A percentile compares a stretch with the other conserved stretches of the same genome.
Evolutionary conservation across 768 basidiomycete species (phyloP).

Genomic region (Austroboletus eburneus): DNA sequence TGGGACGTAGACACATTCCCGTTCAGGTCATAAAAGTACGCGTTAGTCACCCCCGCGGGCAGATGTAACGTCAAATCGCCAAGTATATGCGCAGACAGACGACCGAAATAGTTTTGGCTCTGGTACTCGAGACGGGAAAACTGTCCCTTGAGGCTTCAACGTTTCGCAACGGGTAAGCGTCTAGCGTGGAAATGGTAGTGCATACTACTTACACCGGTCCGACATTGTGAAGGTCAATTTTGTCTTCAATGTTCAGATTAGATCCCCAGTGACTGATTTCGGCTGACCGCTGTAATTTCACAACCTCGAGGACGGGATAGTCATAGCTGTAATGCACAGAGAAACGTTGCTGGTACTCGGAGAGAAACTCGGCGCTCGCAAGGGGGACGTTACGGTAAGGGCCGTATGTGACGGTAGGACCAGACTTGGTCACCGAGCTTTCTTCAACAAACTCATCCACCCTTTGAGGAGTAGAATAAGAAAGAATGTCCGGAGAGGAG

Average conservation of each 20-base stretch:
- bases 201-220: conserved; percentile 72
- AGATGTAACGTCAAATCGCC: conserved; percentile 73
- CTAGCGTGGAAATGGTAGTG: not conserved
- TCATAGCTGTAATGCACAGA: conserved; percentile 78
- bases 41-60: conserved; percentile 74
- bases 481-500: conserved; percentile 65
- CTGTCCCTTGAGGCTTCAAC: conserved; percentile 80
- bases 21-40: conserved; percentile 88
- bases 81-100: conserved; percentile 65
- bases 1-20: conserved; percentile 96
- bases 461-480: conserved; percentile 64
- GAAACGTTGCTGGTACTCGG: conserved; percentile 59
- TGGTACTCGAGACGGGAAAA: conserved; percentile 93
- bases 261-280: conserved; percentile 98
- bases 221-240: conserved; percentile 79
- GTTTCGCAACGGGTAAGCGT: not conserved
- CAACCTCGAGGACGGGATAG: conserved; percentile 76
- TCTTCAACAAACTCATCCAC: conserved; percentile 58
- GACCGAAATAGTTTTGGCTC: conserved; percentile 64
- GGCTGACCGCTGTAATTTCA: conserved; percentile 64
- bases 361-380: conserved; percentile 49
- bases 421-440: conserved; percentile 63
- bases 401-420: conserved; percentile 82
- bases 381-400: conserved; percentile 77
- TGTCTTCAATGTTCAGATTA: conserved; percentile 91